Evolutionary conservation across 2,329 filamentous ascomycete genomes (phyloP), one percentile per base, ranked within the genome.

Genomic region (Bipolaris cookei): DNA sequence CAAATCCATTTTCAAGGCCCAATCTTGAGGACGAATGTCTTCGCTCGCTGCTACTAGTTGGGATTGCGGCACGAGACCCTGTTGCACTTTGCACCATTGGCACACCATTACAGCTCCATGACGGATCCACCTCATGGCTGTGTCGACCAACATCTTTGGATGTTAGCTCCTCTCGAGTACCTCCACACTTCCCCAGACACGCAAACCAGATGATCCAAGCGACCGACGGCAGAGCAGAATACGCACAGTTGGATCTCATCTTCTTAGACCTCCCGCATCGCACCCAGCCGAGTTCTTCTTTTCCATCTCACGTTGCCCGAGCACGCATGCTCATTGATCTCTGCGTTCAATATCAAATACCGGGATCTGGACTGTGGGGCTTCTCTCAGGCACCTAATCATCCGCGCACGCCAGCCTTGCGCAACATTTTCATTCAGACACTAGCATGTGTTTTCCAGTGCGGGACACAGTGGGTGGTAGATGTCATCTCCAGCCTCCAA

Each of bases 381-480:
- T 65, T 66, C 11, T 73, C 68, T 60, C 68, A 69, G 38, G 37
- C 58, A 10, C 51, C 64, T 1, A 59, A 67, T 11, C 75, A 79
- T 30, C 61, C 68, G 3, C 71, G 76, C 14, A 75, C 75, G 18
- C 68, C 75, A 13, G 65, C 72, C 2, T 75, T 79, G 68, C 66
- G 68, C n/a, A 78, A 78, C 35, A 71, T 77, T 4, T 80, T 78
- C 63, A 68, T 74, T 13, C 75, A 79, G 51, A 78, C 76, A 4
- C 66, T 80, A 2, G 75, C 76, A 2, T 79, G 77, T 59, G 65
- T 76, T 1, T 72, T 79, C 51, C 69, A 74, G 8, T 78, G 76
- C 60, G 78, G 78, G 2, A 63, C 76, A 0, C 63, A 74, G 34
- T 80, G 76, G 76, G 64, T 78, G 10, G 59, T 72, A 13, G 72